phyloP scores from a whole-genome alignment of 176 grass and related monocot genomes.

The Avena atlantica region DNA sequence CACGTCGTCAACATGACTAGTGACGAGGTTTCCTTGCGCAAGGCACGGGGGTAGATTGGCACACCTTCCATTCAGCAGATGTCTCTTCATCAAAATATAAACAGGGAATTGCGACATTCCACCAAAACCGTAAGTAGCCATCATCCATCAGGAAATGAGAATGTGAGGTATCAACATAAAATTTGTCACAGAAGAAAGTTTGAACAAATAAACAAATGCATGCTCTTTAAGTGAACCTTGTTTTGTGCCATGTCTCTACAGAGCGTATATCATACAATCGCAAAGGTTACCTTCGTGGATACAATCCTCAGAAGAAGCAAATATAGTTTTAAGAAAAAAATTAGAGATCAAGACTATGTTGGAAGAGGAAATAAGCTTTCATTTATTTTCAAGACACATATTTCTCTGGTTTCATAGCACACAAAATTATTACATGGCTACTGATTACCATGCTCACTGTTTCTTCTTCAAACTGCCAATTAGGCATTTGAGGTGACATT shows the following conservation, averaged over 20 bases:
- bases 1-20: too few relatives aligned
- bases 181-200: too few relatives aligned
- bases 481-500: constrained; percentile 7
- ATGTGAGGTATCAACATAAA: too few relatives aligned
- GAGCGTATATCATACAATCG: neutral
- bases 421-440: neutral
- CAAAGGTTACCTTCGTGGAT: neutral
- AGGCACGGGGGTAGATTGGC: too few relatives aligned
- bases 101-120: too few relatives aligned
- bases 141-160: too few relatives aligned
- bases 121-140: too few relatives aligned
- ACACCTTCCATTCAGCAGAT: too few relatives aligned
- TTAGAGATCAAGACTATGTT: neutral
- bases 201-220: too few relatives aligned
- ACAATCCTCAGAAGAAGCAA: neutral
- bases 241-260: neutral
- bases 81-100: too few relatives aligned
- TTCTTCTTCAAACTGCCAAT: constrained; percentile 11
- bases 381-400: neutral
- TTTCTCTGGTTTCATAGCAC: neutral
- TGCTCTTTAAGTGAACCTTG: too few relatives aligned
- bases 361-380: neutral
- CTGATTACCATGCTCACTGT: constrained; percentile 25
- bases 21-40: too few relatives aligned
- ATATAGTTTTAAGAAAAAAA: neutral